Evolutionary conservation across 257 asterid genomes (phyloP), one percentile per base, ranked within the genome.

Genomic region (Rauvolfia tetraphylla): DNA sequence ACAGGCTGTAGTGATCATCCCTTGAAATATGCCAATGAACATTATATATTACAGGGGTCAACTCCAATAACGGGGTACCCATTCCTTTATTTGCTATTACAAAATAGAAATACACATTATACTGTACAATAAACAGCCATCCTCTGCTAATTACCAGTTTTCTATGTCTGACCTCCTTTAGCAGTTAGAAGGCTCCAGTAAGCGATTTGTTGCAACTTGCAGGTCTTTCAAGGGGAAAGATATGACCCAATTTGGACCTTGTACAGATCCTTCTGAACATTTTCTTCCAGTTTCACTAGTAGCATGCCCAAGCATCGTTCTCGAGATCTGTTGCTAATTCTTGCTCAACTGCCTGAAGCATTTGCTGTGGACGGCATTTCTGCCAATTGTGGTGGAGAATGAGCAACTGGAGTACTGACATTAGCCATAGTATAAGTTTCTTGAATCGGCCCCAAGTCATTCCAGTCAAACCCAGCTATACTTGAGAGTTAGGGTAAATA

Each of bases 341-440:
- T 36, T 29, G 46, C 79, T 85, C 48, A 83, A 62, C 80, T 82
- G 73, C 80, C 88, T 3, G 84, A 56, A 53, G 85, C 72, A 56
- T 78, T 84, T 70, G 85, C 74, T 39, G 82, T 77, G 62, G 83
- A 66, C 66, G 88, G 80, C 78, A 75, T 68, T 75, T 83, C 81
- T 34, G 81, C 78, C 61, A 86, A 68, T 53, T 39, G 34, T 36
- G 90, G 85, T 68, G 89, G 88, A 76, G 91, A 89, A 76, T 84
- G 85, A 72, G 84, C 81, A 76, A 74, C 82, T 39, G 90, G 88
- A 0, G 88, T 79, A 75, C 81, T 78, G 68, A 83, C 83, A 75
- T 73, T 83, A 62, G 84, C 62, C 76, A 88, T 54, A 10, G 76
- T 62, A 61, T 39, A 77, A 73, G 83, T 84, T 62, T 85, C 93